Conservation (phyloP, 176 grass and related monocot genomes). For the Oryza nivara region DNA sequence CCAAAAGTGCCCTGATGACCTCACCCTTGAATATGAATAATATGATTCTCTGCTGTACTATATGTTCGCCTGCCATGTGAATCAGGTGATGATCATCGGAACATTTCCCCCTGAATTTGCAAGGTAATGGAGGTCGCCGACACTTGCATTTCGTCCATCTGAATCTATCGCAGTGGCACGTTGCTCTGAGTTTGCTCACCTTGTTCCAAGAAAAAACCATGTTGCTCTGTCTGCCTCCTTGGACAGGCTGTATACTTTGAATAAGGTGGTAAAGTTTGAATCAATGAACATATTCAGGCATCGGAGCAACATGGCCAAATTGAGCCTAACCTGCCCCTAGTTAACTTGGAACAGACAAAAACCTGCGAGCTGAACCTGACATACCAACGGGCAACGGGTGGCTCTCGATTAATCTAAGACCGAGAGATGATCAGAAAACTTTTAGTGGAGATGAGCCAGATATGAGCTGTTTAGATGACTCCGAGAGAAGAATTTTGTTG, state of each 20-base stretch:
- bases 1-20: not conserved
- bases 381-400: conserved; percentile 25
- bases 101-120: not conserved
- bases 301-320: conserved; percentile 36
- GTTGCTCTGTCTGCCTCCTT: not conserved
- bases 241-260: not conserved
- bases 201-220: not conserved
- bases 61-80: not conserved
- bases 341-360: conserved; percentile 25
- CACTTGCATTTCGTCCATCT: not conserved
- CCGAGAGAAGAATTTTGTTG: not conserved
- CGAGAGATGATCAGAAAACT: conserved; percentile 12
- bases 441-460: not conserved
- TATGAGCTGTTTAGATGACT: not conserved
- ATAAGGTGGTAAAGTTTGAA: conserved; percentile 18
- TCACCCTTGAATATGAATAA: not conserved
- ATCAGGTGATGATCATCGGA: conserved; percentile 18
- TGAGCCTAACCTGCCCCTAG: conserved; percentile 5
- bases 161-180: not conserved
- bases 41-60: not conserved
- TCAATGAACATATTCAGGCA: not conserved
- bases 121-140: not conserved
- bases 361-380: conserved; percentile 35
- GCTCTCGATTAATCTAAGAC: not conserved
- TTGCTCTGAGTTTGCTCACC: not conserved